Evolutionary conservation across 1,284 basidiomycete species (phyloP).

Genomic region (Uromyces viciae-fabae): DNA sequence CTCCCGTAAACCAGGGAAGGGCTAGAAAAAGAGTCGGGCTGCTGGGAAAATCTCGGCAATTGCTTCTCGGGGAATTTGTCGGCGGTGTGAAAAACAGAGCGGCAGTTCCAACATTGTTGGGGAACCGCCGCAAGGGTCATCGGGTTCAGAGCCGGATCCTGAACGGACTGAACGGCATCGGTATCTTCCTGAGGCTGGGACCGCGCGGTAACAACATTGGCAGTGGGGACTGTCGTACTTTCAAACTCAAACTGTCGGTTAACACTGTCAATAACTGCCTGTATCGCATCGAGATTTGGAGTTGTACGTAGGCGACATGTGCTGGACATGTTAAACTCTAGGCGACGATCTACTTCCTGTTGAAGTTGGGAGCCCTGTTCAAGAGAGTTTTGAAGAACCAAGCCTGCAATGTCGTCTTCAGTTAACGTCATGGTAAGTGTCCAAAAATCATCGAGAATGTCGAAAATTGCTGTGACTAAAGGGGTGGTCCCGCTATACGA

Average conservation of each 20-base stretch:
- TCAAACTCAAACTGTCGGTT: neutral
- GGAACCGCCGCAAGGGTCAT: too few species aligned
- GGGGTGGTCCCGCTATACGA: neutral
- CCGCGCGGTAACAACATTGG: neutral
- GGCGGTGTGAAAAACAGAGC: too few species aligned
- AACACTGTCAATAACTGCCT: neutral
- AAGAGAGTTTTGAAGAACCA: neutral
- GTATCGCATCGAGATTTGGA: neutral
- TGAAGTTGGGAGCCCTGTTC: neutral
- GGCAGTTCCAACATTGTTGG: too few species aligned
- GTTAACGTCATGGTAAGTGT: neutral
- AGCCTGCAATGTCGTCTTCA: neutral
- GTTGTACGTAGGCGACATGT: neutral
- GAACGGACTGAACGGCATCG: too few species aligned
- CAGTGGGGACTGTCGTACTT: neutral
- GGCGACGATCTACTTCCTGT: neutral
- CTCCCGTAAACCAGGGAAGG: neutral
- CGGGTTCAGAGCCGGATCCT: too few species aligned
- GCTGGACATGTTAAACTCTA: neutral
- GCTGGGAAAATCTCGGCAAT: neutral
- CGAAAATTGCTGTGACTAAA: neutral
- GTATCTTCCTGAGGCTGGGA: too few species aligned
- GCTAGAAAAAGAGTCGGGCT: neutral
- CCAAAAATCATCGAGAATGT: neutral
- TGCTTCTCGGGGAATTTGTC: too few species aligned